Percentiles rank a stretch among this genome's conserved stretches.
These are phyloP conservation scores for Pythium aristosporum DNA, from an alignment of 352 stramenopile genomes.

Conservation along the genomic window DNA sequence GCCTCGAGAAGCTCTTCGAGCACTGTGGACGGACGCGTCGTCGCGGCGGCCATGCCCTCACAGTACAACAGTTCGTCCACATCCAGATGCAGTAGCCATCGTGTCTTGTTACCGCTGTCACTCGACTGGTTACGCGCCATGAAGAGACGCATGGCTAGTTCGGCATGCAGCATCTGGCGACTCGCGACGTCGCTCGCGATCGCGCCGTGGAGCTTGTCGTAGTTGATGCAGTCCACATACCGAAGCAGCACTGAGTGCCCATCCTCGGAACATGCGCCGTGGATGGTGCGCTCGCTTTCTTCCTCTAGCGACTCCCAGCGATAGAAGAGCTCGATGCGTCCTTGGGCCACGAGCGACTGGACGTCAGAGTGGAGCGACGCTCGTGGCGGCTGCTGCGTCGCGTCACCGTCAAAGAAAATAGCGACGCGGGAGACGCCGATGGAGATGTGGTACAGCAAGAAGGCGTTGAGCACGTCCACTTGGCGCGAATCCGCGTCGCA, in stretches of 20 bases:
- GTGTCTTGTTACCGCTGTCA: constrained; percentile 3
- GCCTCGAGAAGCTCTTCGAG: not conserved
- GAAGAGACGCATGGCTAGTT: constrained; percentile 30
- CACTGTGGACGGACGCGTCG: not conserved
- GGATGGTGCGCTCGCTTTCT: not conserved
- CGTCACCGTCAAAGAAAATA: constrained; percentile 40
- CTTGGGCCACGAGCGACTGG: constrained; percentile 7
- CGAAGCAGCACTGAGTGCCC: not conserved
- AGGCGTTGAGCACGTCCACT: constrained; percentile 32
- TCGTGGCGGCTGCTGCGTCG: constrained; percentile 17
- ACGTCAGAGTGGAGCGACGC: constrained; percentile 20
- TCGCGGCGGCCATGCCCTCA: constrained; percentile 15
- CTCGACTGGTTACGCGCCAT: constrained; percentile 3
- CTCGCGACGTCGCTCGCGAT: constrained; percentile 26
- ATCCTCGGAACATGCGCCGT: not conserved
- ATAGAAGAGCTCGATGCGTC: constrained; percentile 34
- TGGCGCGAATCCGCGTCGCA: constrained; percentile 15
- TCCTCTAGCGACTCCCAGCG: not conserved
- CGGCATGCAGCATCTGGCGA: constrained; percentile 39
- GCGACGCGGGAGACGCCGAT: constrained; percentile 37
- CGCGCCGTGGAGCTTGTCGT: constrained; percentile 1
- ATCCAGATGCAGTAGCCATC: constrained; percentile 43
- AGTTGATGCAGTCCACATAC: constrained; percentile 20
- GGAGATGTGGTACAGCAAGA: constrained; percentile 38
- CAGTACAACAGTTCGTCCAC: constrained; percentile 41